Evolutionary conservation across 768 basidiomycete genomes (phyloP).

Genomic region (Lentinula detonsa): DNA sequence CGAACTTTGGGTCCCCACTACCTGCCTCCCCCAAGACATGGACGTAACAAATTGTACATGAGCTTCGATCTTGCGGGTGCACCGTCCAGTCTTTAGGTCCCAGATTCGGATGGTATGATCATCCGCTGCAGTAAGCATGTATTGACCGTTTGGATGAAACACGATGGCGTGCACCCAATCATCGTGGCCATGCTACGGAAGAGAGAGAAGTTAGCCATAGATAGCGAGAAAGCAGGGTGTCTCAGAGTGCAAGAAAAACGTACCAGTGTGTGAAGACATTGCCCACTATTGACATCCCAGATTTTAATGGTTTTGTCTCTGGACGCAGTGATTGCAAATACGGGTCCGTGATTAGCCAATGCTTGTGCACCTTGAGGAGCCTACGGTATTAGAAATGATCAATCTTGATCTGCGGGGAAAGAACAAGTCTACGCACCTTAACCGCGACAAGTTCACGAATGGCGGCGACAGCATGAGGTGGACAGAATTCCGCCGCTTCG

Average conservation of each 20-base stretch:
- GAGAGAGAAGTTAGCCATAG: constrained; percentile 6
- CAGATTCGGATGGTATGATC: constrained; percentile 70
- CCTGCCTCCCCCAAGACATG: constrained; percentile 52
- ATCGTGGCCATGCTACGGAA: constrained; percentile 42
- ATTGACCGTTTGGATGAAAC: constrained; percentile 71
- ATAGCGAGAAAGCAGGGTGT: neutral
- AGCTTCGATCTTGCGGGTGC: constrained; percentile 60
- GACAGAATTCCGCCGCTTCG: constrained; percentile 64
- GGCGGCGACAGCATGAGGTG: constrained; percentile 45
- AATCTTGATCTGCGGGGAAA: constrained; percentile 6
- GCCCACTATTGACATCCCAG: constrained; percentile 66
- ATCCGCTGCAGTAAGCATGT: constrained; percentile 63
- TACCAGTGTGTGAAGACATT: constrained; percentile 55
- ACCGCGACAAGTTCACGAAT: constrained; percentile 58
- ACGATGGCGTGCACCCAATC: constrained; percentile 68
- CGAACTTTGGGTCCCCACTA: constrained; percentile 8
- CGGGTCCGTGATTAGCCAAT: constrained; percentile 19
- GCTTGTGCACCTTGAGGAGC: constrained; percentile 16
- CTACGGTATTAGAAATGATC: constrained; percentile 2
- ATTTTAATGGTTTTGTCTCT: constrained; percentile 71
- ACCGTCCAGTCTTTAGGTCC: constrained; percentile 63
- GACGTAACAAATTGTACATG: constrained; percentile 56
- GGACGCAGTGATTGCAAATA: constrained; percentile 60
- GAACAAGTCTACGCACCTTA: constrained; percentile 25
- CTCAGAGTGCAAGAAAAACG: constrained; percentile 9